phyloP scores from a whole-genome alignment of 2,329 filamentous ascomycete genomes.

The Colletotrichum coccodes region DNA sequence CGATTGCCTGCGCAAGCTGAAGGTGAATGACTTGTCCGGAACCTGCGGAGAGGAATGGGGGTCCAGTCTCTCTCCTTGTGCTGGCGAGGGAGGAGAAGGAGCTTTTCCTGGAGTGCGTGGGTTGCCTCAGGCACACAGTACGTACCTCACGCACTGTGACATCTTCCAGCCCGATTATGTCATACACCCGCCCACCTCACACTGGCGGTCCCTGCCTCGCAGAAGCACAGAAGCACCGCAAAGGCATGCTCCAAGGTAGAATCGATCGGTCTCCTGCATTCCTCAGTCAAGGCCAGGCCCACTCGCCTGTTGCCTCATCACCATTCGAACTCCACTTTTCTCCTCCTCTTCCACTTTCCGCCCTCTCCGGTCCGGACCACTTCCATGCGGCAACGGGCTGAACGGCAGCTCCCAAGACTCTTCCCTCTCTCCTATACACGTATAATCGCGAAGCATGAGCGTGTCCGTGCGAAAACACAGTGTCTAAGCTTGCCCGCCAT shows the following conservation, averaged over 20 bases:
- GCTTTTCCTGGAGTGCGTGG: not conserved
- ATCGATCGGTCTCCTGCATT: constrained; percentile 13
- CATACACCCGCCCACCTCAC: constrained; percentile 6
- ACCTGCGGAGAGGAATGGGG: constrained; percentile 22
- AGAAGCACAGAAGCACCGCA: constrained; percentile 9
- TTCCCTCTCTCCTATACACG: not conserved
- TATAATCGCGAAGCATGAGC: constrained; percentile 9
- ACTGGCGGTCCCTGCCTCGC: not conserved
- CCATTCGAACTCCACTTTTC: not conserved
- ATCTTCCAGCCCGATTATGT: constrained; percentile 19
- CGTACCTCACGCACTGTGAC: too few species aligned
- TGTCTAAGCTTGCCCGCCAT: not conserved
- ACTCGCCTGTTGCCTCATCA: not conserved
- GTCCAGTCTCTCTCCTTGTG: not conserved
- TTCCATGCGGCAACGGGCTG: not conserved
- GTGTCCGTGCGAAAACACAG: not conserved
- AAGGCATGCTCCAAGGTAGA: not conserved
- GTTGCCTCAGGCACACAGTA: constrained; percentile 6
- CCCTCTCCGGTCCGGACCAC: not conserved
- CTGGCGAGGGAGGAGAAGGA: too few species aligned
- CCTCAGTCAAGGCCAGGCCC: not conserved
- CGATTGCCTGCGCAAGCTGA: not conserved
- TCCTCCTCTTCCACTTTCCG: not conserved
- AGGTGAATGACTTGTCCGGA: constrained; percentile 18
- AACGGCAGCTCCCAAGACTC: not conserved